Conservation (phyloP, 768 basidiomycete genomes). For the Lactarius akahatsu region DNA sequence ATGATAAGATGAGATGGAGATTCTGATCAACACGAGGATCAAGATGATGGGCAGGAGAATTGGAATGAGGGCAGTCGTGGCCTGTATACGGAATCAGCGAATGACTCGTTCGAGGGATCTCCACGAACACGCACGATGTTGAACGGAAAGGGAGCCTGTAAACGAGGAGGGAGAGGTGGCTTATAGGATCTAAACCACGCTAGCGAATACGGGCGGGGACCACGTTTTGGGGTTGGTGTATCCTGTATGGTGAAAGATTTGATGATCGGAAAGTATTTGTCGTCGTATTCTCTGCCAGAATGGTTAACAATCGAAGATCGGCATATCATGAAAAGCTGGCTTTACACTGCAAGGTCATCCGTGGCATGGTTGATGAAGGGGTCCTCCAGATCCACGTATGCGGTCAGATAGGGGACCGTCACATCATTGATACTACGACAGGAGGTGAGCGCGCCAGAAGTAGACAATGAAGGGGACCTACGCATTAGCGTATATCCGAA, state of each 20-base stretch:
- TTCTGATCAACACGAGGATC: conserved; percentile 51
- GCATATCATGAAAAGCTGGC: conserved; percentile 29
- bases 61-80: conserved; percentile 57
- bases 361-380: conserved; percentile 55
- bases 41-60: conserved; percentile 62
- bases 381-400: conserved; percentile 68
- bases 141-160: conserved; percentile 50
- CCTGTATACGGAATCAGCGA: conserved; percentile 35
- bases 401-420: conserved; percentile 82
- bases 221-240: conserved; percentile 16
- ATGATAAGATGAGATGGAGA: conserved; percentile 54
- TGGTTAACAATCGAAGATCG: background rate
- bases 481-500: conserved; percentile 82
- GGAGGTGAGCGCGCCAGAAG: conserved; percentile 6
- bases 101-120: background rate
- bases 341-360: conserved; percentile 63
- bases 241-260: conserved; percentile 24
- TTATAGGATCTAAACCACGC: conserved; percentile 25
- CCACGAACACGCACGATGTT: conserved; percentile 56
- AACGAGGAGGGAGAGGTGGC: conserved; percentile 19
- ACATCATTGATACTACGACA: conserved; percentile 59
- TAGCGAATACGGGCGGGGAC: background rate
- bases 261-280: conserved; percentile 26
- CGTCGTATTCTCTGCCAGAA: conserved; percentile 17
- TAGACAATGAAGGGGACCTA: conserved; percentile 38